These are phyloP conservation scores for Ehretia macrophylla DNA, from an alignment of 257 asterid genomes.

Conservation along the genomic window DNA sequence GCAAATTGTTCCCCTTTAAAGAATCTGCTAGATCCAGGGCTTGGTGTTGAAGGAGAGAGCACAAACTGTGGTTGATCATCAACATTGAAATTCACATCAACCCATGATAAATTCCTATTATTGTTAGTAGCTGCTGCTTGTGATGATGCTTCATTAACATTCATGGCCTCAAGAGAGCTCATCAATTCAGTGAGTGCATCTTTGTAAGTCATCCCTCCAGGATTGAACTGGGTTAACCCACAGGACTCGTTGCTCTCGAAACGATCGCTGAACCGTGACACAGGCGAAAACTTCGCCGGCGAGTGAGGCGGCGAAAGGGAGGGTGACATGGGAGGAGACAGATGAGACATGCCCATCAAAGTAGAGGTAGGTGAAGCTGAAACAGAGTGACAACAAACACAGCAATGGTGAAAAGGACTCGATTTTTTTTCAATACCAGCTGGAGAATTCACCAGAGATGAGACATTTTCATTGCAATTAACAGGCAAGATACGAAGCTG, in stretches of 20 bases:
- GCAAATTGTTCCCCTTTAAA: conserved; percentile 28
- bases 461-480: conserved; percentile 12
- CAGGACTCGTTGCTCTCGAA: conserved; percentile 18
- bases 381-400: conserved; percentile 51
- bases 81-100: conserved; percentile 45
- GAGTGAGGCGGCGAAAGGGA: conserved; percentile 58
- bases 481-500: conserved; percentile 79
- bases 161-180: conserved; percentile 66
- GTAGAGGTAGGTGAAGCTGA: conserved; percentile 72
- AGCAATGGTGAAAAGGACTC: conserved; percentile 36
- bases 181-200: conserved; percentile 57
- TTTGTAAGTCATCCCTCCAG: conserved; percentile 32
- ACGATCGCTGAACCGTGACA: conserved; percentile 22
- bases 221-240: conserved; percentile 13
- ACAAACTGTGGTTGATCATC: conserved; percentile 55
- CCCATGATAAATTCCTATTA: conserved; percentile 24
- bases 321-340: conserved; percentile 44
- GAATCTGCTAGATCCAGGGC: conserved; percentile 26
- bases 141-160: conserved; percentile 10
- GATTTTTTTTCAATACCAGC: conserved; percentile 16
- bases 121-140: not conserved
- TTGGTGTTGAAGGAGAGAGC: conserved; percentile 59
- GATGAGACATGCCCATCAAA: conserved; percentile 43
- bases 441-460: conserved; percentile 22
- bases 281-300: conserved; percentile 28